phyloP scores from a whole-genome alignment of 805 yeast genomes.

The Lipomyces yamadae region DNA sequence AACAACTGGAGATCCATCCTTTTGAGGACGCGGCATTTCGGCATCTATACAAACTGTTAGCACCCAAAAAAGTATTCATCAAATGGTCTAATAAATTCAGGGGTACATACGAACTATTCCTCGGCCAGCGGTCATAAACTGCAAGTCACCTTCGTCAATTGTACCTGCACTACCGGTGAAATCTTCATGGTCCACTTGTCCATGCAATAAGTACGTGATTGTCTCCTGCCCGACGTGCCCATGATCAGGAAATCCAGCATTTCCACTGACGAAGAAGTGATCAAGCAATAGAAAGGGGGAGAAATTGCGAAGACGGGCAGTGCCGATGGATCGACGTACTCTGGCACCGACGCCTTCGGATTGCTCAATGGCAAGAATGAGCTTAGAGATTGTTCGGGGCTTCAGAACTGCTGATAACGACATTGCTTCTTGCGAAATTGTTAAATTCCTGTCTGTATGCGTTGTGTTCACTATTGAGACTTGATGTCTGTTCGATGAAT shows the following conservation, averaged over 20 bases:
- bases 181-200: conserved; percentile 80
- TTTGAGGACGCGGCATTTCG: conserved; percentile 74
- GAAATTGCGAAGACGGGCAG: conserved; percentile 68
- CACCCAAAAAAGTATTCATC: no score
- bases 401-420: conserved; percentile 23
- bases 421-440: conserved; percentile 11
- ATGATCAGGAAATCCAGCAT: conserved; percentile 78
- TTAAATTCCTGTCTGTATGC: neutral
- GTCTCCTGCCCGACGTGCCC: conserved; percentile 86
- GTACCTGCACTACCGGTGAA: conserved; percentile 85
- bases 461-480: neutral
- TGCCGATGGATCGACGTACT: conserved; percentile 81
- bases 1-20: conserved; percentile 51
- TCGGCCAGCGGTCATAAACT: conserved; percentile 91
- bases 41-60: conserved; percentile 43
- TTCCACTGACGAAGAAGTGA: conserved; percentile 67
- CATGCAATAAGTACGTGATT: conserved; percentile 67
- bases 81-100: no score
- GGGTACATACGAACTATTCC: conserved; percentile 68
- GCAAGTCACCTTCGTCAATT: conserved; percentile 79
- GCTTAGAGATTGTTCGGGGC: conserved; percentile 55
- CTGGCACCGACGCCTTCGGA: conserved; percentile 88
- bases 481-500: neutral
- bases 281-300: conserved; percentile 83
- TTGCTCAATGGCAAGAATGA: conserved; percentile 66